A percentile compares a stretch with the other conserved stretches of the same genome.
Conservation (phyloP, 78 protist genomes). For the Dictyostelium intermedium region DNA sequence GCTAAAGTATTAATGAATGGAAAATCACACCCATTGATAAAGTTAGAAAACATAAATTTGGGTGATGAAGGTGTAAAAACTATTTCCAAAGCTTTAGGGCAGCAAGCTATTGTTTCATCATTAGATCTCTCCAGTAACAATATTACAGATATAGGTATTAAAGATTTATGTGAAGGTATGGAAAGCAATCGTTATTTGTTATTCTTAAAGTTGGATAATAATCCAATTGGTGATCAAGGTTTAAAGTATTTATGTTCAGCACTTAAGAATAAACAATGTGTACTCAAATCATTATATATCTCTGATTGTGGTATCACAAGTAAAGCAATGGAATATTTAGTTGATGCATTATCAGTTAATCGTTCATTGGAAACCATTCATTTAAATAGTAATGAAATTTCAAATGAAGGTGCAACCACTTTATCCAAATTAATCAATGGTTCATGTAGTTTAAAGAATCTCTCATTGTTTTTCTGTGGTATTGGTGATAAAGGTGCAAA, state of each 20-base stretch:
- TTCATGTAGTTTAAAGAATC: neutral
- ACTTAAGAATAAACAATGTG: neutral
- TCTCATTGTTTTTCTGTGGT: conserved; percentile 27
- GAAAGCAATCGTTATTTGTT: neutral
- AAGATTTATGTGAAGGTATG: neutral
- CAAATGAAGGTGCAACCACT: neutral
- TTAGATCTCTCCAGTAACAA: conserved; percentile 44
- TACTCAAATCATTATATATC: conserved; percentile 22
- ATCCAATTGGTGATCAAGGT: conserved; percentile 69
- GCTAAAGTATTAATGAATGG: conserved; percentile 57
- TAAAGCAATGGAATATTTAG: neutral
- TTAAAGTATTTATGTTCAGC: neutral
- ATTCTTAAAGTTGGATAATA: conserved; percentile 62
- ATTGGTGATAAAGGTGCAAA: conserved; percentile 43
- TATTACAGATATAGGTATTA: conserved; percentile 16
- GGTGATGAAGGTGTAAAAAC: conserved; percentile 39
- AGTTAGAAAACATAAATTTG: conserved; percentile 29
- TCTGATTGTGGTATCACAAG: conserved; percentile 33
- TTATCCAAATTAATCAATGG: neutral
- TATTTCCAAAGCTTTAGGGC: conserved; percentile 42
- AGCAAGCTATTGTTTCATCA: conserved; percentile 45
- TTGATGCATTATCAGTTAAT: conserved; percentile 11
- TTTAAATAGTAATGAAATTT: conserved; percentile 40
- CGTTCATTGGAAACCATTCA: conserved; percentile 32
- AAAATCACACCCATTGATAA: conserved; percentile 59